phyloP scores from a whole-genome alignment of 1,284 basidiomycete genomes.

The Rhizopogon hawkerae region DNA sequence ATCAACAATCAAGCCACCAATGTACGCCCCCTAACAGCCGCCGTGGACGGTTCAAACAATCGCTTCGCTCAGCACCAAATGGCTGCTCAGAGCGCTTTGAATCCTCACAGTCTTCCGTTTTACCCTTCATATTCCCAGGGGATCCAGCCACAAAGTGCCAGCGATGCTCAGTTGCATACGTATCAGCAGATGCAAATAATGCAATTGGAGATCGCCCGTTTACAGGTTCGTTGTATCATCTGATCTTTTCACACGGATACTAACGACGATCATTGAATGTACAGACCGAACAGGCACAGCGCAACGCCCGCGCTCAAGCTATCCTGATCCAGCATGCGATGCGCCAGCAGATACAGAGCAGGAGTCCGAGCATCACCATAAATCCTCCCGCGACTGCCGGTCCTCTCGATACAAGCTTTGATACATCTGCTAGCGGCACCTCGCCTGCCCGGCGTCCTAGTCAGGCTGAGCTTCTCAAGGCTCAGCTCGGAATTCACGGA shows the following conservation, averaged over 20 bases:
- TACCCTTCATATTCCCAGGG: constrained; percentile 34
- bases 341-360: constrained; percentile 52
- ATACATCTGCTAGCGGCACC: constrained; percentile 42
- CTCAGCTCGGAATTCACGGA: constrained; percentile 42
- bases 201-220: constrained; percentile 69
- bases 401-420: constrained; percentile 55
- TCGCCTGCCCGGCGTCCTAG: constrained; percentile 54
- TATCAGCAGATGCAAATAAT: constrained; percentile 70
- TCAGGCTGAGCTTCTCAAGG: constrained; percentile 55
- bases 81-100: constrained; percentile 33
- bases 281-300: constrained; percentile 31
- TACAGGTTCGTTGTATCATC: constrained; percentile 50
- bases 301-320: constrained; percentile 36
- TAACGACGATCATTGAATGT: constrained; percentile 6
- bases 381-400: constrained; percentile 62
- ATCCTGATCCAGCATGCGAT: constrained; percentile 51
- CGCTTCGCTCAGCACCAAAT: constrained; percentile 55
- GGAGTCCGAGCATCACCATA: constrained; percentile 34
- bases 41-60: constrained; percentile 58
- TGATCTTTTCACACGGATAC: constrained; percentile 8
- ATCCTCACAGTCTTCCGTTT: constrained; percentile 51
- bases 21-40: constrained; percentile 50
- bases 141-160: constrained; percentile 37
- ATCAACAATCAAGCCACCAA: constrained; percentile 20
- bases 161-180: constrained; percentile 42